Conservation (phyloP, 176 grass and related monocot species). For the Tuctoria greenei region DNA sequence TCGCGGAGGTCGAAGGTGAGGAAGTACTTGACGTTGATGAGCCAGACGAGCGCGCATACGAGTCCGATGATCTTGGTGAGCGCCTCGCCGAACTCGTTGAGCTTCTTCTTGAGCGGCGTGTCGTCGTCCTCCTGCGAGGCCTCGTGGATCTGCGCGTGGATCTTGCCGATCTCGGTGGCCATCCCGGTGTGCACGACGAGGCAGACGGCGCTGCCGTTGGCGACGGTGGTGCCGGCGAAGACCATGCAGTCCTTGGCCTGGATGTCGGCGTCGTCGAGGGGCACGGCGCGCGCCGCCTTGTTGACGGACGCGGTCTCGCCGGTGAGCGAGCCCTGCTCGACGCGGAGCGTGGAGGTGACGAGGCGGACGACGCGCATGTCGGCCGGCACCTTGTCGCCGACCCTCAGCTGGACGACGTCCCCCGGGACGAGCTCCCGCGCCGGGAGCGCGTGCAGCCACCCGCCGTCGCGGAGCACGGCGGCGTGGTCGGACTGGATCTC, state of each 20-base stretch:
- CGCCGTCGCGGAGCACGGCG: slow-evolving; percentile 51
- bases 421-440: slow-evolving; percentile 72
- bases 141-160: slow-evolving; percentile 91
- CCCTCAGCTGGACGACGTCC: slow-evolving; percentile 70
- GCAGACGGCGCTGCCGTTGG: slow-evolving; percentile 84
- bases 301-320: slow-evolving; percentile 90
- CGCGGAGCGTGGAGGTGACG: slow-evolving; percentile 76
- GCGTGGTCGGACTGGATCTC: slow-evolving; percentile 93
- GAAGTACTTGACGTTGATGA: slow-evolving; percentile 98
- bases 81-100: slow-evolving; percentile 86
- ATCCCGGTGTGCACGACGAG: slow-evolving; percentile 80
- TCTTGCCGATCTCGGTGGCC: slow-evolving; percentile 91
- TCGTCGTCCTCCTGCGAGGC: slow-evolving; percentile 84
- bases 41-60: slow-evolving; percentile 79
- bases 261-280: slow-evolving; percentile 67
- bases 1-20: slow-evolving; percentile 57
- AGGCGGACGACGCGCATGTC: slow-evolving; percentile 74
- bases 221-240: slow-evolving; percentile 80
- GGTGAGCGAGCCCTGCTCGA: slow-evolving; percentile 86
- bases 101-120: slow-evolving; percentile 91
- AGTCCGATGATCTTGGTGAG: slow-evolving; percentile 88
- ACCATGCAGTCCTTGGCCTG: slow-evolving; percentile 94
- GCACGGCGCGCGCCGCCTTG: slow-evolving; percentile 62
- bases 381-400: slow-evolving; percentile 88
- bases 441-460: slow-evolving; percentile 52